These are phyloP conservation scores for Rhodamnia rubescens DNA, from an alignment of 345 rosid genomes.

Conservation along the genomic window DNA sequence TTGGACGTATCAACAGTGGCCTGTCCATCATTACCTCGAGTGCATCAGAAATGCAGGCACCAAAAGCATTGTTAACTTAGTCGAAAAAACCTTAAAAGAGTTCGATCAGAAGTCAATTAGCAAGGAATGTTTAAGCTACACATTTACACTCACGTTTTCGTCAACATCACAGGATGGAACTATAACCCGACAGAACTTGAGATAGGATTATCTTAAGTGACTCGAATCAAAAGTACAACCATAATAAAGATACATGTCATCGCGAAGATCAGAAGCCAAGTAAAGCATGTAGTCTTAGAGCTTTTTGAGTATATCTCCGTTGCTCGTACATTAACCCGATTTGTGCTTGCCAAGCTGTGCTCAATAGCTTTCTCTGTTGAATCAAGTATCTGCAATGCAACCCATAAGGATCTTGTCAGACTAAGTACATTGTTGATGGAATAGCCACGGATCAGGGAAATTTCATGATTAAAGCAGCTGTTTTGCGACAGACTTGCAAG, in stretches of 20 bases:
- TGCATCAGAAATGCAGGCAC: neutral
- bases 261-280: constrained; percentile 60
- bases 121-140: neutral
- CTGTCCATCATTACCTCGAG: neutral
- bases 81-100: neutral
- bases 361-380: constrained; percentile 81
- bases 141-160: neutral
- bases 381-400: constrained; percentile 58
- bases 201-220: constrained; percentile 26
- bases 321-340: constrained; percentile 61
- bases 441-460: neutral
- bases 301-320: constrained; percentile 42
- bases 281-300: constrained; percentile 80
- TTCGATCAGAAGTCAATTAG: neutral
- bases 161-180: neutral
- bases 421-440: neutral
- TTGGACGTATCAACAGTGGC: neutral
- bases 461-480: neutral
- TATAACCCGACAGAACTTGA: neutral
- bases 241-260: constrained; percentile 73
- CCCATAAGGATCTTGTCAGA: neutral
- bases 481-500: neutral
- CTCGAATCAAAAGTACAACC: constrained; percentile 79
- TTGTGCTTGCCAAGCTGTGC: constrained; percentile 84
- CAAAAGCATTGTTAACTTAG: neutral